Conservation (phyloP, 306 rosid genomes). For the Datisca glomerata region DNA sequence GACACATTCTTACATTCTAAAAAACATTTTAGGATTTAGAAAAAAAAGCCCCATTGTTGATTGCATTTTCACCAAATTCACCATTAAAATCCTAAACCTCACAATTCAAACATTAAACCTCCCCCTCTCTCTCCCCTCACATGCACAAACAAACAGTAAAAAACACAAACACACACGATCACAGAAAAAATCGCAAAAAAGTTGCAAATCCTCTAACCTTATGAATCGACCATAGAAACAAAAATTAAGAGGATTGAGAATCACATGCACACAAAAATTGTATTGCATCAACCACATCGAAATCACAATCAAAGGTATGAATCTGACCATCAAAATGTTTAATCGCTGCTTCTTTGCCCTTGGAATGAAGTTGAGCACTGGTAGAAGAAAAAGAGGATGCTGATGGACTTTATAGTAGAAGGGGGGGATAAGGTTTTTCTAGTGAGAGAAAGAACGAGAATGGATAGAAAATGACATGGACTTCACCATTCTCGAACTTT, state of each 20-base stretch:
- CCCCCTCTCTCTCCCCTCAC: too few relatives aligned
- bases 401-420: constrained; percentile 16
- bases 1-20: too few relatives aligned
- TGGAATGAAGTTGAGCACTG: constrained; percentile 10
- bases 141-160: too few relatives aligned
- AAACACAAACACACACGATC: too few relatives aligned
- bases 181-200: too few relatives aligned
- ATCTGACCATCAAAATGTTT: constrained; percentile 1
- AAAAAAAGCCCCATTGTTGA: too few relatives aligned
- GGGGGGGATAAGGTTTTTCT: constrained; percentile 12
- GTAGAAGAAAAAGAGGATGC: background rate
- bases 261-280: constrained; percentile 20
- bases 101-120: too few relatives aligned
- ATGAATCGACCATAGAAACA: constrained; percentile 69
- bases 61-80: too few relatives aligned
- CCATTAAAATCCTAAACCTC: too few relatives aligned
- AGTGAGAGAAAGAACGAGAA: constrained; percentile 25
- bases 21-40: too few relatives aligned
- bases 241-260: constrained; percentile 79
- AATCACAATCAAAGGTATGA: constrained; percentile 11
- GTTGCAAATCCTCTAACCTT: constrained; percentile 73
- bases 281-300: constrained; percentile 22
- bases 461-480: too few relatives aligned
- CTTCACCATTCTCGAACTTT: constrained; percentile 37
- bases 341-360: constrained; percentile 29